A percentile compares a stretch with the other conserved stretches of the same genome.
These are phyloP conservation scores for Hyparrhenia diplandra DNA, from an alignment of 176 grass and related monocot genomes.

Conservation along the genomic window DNA sequence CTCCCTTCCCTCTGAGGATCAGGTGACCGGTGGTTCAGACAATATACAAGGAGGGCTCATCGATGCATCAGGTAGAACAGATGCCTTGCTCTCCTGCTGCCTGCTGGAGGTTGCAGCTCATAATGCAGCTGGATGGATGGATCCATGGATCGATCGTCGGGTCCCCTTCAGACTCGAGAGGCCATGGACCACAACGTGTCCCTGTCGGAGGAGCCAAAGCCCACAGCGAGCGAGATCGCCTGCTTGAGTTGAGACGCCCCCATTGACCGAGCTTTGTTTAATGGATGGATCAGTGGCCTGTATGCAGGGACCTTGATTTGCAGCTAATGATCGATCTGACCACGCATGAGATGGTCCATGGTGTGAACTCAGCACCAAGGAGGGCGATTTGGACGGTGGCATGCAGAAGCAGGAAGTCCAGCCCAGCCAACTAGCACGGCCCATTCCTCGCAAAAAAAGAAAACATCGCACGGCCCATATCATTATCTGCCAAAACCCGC, in stretches of 20 bases:
- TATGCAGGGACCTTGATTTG: background rate
- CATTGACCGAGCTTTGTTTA: constrained; percentile 48
- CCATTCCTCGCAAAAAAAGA: too few relatives aligned
- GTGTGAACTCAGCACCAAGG: too few relatives aligned
- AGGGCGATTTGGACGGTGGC: too few relatives aligned
- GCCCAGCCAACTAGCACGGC: too few relatives aligned
- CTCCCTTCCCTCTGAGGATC: background rate
- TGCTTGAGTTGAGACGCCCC: background rate
- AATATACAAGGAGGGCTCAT: background rate
- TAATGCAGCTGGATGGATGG: constrained; percentile 11
- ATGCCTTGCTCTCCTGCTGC: constrained; percentile 34
- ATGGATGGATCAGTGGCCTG: background rate
- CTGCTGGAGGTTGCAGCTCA: constrained; percentile 25
- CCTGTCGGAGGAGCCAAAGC: constrained; percentile 40
- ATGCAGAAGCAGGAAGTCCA: too few relatives aligned
- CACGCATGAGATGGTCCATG: background rate
- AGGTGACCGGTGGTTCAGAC: background rate
- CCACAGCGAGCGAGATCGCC: background rate
- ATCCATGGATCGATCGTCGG: constrained; percentile 14
- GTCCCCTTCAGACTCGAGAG: constrained; percentile 14
- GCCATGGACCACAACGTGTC: constrained; percentile 53
- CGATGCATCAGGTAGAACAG: constrained; percentile 21
- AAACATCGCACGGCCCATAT: background rate
- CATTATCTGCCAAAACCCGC: background rate
- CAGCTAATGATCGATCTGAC: constrained; percentile 21